Base-by-base conservation (phyloP, 2,329 filamentous ascomycete genomes). In the Fonsecaea erecta region DNA sequence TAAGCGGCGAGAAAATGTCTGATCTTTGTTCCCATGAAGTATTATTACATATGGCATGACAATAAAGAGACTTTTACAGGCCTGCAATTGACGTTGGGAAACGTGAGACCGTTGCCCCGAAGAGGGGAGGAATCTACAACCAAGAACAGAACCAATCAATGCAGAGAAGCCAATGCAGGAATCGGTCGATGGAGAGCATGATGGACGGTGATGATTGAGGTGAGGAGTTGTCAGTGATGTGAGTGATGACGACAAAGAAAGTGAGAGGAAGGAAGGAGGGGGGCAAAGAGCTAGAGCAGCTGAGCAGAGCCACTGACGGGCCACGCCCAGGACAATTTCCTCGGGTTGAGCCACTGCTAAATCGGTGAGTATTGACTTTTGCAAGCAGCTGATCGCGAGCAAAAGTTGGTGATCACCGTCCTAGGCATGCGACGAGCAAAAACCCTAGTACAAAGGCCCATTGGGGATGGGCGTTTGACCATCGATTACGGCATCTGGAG, bases 1-100 rank as follows among this genome's bases (percentile, higher is more conserved):
- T 24, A 37, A 60, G 43, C 43, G 57, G 57, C 18, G 57, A 37
- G 11, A 48, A 37, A 9, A 48, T 18, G 18, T 48, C 12, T 48
- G 18, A 48, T 48, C 43, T 18, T 48, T 48, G 18, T 48, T 48
- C 18, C 11, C 18, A 24, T 24, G 18, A 9, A 21, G 18, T 9
- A 8, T 14, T 5, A 21, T 16, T 43, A 43, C 18, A 5, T 26
- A 12, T 24, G 18, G 18, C 2, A 48, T 24, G 21, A 48, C 11
- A 21, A 48, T 48, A 9, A 26, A 48, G 18, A 48, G 8, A 48
- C 9, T 26, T 48, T 24, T 26, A 16, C 1, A 24, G 12, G 18
- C n/a, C 43, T 48, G 43, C n/a, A 46, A 21, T 12, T 46, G 40
- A 46, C 35, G 16, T 40, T 40, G 16, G n/a, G 18, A 48, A 48